phyloP scores from a whole-genome alignment of 257 asterid genomes.

The Solanum okadae region DNA sequence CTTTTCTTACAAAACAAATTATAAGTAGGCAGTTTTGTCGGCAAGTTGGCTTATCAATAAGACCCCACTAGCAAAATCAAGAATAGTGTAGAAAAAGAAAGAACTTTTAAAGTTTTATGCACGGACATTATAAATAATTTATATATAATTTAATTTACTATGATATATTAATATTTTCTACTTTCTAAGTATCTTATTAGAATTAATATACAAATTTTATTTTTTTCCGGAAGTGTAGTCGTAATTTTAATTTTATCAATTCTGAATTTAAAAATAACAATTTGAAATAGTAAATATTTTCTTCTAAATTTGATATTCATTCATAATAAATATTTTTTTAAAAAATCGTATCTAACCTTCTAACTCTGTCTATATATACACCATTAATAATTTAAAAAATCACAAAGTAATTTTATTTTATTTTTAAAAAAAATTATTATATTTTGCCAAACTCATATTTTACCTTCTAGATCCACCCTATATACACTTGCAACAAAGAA shows the following conservation, averaged over 20 bases:
- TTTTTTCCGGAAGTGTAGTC: too few species aligned
- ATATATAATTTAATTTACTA: too few species aligned
- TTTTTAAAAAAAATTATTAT: not conserved
- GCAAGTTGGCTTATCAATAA: not conserved
- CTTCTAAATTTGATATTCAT: not conserved
- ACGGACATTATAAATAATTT: too few species aligned
- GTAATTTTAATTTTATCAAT: not conserved
- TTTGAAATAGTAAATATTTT: too few species aligned
- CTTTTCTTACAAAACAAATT: not conserved
- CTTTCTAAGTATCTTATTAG: too few species aligned
- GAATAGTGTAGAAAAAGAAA: not conserved
- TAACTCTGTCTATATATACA: not conserved
- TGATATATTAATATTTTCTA: too few species aligned
- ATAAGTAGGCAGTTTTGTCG: not conserved
- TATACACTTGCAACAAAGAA: not conserved
- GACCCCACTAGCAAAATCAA: not conserved
- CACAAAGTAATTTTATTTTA: not conserved
- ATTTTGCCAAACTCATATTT: not conserved
- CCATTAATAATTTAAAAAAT: not conserved
- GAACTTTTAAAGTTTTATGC: too few species aligned
- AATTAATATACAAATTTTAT: too few species aligned
- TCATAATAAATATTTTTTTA: not conserved
- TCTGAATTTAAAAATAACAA: not conserved
- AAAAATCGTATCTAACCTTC: not conserved
- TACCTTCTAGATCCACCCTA: not conserved